phyloP scores from a whole-genome alignment of 2,329 filamentous ascomycete species.

The Aureobasidium musti region DNA sequence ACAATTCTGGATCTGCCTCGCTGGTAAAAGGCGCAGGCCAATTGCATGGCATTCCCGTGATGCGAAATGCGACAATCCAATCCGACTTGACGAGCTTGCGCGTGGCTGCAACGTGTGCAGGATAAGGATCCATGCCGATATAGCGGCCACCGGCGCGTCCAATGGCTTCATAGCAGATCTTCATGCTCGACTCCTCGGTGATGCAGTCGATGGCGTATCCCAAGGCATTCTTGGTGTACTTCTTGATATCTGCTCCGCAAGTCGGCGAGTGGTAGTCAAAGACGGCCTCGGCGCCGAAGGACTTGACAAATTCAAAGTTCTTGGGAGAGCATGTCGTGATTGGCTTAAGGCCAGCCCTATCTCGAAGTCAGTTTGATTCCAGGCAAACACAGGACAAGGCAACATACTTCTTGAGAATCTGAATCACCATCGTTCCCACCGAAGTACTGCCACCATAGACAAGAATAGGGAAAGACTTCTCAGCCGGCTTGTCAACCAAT shows the following conservation, averaged over 20 bases:
- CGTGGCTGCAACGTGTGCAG: slow-evolving; percentile 20
- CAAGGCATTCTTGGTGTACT: slow-evolving; percentile 46
- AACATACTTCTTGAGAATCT: slow-evolving; percentile 45
- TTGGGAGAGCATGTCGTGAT: slow-evolving; percentile 51
- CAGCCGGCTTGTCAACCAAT: background rate
- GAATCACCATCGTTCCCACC: slow-evolving; percentile 49
- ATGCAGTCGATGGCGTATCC: slow-evolving; percentile 51
- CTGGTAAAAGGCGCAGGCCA: slow-evolving; percentile 12
- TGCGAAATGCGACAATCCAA: slow-evolving; percentile 23
- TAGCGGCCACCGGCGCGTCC: slow-evolving; percentile 47
- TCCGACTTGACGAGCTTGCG: slow-evolving; percentile 24
- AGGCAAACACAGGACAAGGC: background rate
- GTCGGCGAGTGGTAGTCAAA: slow-evolving; percentile 50
- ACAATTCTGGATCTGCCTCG: slow-evolving; percentile 14
- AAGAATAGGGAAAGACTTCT: slow-evolving; percentile 41
- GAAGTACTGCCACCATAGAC: slow-evolving; percentile 52
- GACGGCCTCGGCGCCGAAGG: slow-evolving; percentile 48
- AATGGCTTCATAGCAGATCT: slow-evolving; percentile 34
- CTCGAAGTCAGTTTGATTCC: background rate
- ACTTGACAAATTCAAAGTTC: slow-evolving; percentile 47
- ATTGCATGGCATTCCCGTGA: slow-evolving; percentile 16
- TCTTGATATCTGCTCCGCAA: slow-evolving; percentile 41
- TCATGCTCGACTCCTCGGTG: slow-evolving; percentile 35
- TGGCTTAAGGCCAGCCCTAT: slow-evolving; percentile 44
- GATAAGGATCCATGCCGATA: slow-evolving; percentile 43